Conservation (phyloP, 768 basidiomycete genomes). For the Suillus occidentalis region DNA sequence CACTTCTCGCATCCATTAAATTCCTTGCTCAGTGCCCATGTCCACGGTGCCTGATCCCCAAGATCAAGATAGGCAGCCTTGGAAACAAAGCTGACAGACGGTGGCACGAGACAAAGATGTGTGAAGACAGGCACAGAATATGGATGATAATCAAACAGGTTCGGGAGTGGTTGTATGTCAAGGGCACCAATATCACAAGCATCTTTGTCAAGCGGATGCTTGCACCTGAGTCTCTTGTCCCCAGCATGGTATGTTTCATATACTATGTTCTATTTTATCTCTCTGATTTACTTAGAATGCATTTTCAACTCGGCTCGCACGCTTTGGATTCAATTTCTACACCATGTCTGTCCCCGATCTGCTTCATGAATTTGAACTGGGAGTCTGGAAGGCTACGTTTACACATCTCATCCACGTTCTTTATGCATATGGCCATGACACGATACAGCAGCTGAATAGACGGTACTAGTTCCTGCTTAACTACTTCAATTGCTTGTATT, state of each 20-base stretch:
- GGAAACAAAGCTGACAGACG: too few species aligned
- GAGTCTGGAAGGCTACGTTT: slow-evolving; percentile 36
- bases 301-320: slow-evolving; percentile 24
- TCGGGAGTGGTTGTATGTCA: too few species aligned
- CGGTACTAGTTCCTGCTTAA: too few species aligned
- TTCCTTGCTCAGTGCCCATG: slow-evolving; percentile 23
- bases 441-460: background rate
- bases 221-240: too few species aligned
- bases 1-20: slow-evolving; percentile 17
- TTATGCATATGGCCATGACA: slow-evolving; percentile 9
- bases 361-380: slow-evolving; percentile 40
- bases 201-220: too few species aligned
- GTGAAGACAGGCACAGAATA: too few species aligned
- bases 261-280: too few species aligned
- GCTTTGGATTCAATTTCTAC: slow-evolving; percentile 23
- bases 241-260: too few species aligned
- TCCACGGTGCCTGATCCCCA: slow-evolving; percentile 18
- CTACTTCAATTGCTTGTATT: background rate
- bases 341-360: slow-evolving; percentile 32
- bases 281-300: slow-evolving; percentile 1
- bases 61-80: slow-evolving; percentile 1
- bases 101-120: too few species aligned
- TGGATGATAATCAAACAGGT: too few species aligned
- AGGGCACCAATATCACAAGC: too few species aligned
- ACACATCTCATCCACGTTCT: slow-evolving; percentile 36